Conservation (phyloP, 116 monocot species). For the Trichopus zeylanicus region DNA sequence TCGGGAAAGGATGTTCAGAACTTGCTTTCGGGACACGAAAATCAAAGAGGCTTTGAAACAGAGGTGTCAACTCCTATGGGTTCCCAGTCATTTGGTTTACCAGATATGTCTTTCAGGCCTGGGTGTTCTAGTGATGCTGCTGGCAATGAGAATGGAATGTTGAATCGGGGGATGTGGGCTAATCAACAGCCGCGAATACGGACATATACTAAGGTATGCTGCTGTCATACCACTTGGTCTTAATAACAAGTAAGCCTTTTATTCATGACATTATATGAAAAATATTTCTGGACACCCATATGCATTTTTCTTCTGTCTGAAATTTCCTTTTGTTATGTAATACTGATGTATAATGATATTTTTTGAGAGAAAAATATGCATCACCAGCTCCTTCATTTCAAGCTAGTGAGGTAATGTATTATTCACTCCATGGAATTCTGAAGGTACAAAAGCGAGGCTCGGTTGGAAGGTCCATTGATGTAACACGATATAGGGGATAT, state of each 20-base stretch:
- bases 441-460: constrained; percentile 96
- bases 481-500: constrained; percentile 74
- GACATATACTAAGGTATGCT: constrained; percentile 88
- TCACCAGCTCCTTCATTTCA: no score
- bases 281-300: no score
- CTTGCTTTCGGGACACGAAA: constrained; percentile 30
- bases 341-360: no score
- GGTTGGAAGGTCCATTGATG: constrained; percentile 83
- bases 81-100: constrained; percentile 67
- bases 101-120: constrained; percentile 44
- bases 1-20: constrained; percentile 52
- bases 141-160: constrained; percentile 37
- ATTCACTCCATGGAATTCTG: neutral
- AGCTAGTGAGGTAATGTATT: no score
- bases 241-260: neutral
- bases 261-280: no score
- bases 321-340: no score
- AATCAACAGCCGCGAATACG: constrained; percentile 62
- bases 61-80: constrained; percentile 73
- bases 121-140: constrained; percentile 54
- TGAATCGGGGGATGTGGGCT: constrained; percentile 46
- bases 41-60: constrained; percentile 55
- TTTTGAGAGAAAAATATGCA: no score
- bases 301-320: no score
- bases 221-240: neutral